phyloP scores from a whole-genome alignment of 164 flowering plant species.

The Nymphaea colorata region DNA sequence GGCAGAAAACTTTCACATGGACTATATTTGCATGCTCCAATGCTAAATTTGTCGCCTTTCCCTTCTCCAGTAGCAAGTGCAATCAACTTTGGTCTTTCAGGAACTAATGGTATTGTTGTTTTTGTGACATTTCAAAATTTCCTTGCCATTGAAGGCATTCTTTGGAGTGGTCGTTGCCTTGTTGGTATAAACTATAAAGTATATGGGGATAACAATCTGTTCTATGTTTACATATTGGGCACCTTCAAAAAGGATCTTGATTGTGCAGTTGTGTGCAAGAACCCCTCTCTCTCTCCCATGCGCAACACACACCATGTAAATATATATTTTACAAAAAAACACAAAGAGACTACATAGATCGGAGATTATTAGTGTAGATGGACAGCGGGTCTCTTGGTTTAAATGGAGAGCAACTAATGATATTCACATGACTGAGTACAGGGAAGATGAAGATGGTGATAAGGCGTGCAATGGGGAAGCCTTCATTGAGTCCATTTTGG shows the following conservation, averaged over 20 bases:
- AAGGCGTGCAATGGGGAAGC: slow-evolving; percentile 43
- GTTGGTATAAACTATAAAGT: no score
- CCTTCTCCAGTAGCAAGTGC: no score
- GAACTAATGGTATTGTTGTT: no score
- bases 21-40: background rate
- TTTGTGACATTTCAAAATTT: no score
- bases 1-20: background rate
- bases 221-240: no score
- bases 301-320: background rate
- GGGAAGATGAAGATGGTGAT: slow-evolving; percentile 12
- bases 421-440: slow-evolving; percentile 3
- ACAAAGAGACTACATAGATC: slow-evolving; percentile 10
- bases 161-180: no score
- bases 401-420: slow-evolving; percentile 1
- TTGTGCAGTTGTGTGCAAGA: no score
- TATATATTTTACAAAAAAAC: background rate
- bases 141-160: no score
- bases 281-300: background rate
- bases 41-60: no score
- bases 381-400: slow-evolving; percentile 2
- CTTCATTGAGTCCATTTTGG: slow-evolving; percentile 29
- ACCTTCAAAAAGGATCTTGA: no score
- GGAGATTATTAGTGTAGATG: background rate
- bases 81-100: no score
- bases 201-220: no score